Base-by-base conservation (phyloP, 768 basidiomycete species). In the Rubroboletus satanas region DNA sequence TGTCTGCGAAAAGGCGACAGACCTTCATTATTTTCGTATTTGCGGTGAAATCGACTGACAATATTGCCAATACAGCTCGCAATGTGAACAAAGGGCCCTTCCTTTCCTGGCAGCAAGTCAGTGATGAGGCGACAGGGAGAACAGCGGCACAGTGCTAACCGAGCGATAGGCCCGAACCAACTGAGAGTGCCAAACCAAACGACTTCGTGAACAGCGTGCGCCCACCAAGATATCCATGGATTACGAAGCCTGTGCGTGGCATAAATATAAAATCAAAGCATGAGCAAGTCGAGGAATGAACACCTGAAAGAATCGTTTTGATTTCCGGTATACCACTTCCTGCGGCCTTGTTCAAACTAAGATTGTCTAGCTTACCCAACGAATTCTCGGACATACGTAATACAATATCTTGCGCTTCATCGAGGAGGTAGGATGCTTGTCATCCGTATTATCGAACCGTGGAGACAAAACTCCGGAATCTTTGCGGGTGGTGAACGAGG, bases 21-120 rank as follows among this genome's bases (percentile, higher is more conserved):
- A 85, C 91, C 94, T 81, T 99, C 97, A 63, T 98, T 99, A 49
- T 81, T 87, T 71, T 98, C 95, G 64, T 96, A 99, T 72, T 98
- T 98, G 35, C 69, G 69, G 60, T 90, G 85, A 64, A 87, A 83
- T 12, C 96, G 81, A 63, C 91, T 93, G 57, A 93, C 79, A 56
- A 98, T 96, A 66, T 98, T 99, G 8, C 93, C 95, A 21, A 96
- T 75, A 70, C 94, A 96, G 48, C 87, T 85, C 3, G 90, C 92
- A 57, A 98, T 95, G 64, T 97, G 95, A 4, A 97, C 94, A 66
- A 97, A 88, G 0, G 83, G 85, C 2, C 83, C 87, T 67, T 87
- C 86, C 72, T 87, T 83, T 59, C 84, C 82, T 77, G 57, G 32
- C 0, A 59, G 12, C 39, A 52, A 57, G 28, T 55, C 37, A 52